Evolutionary conservation across 176 grass and related monocot species (phyloP).

Genomic region (Eremochloa ophiuroides): DNA sequence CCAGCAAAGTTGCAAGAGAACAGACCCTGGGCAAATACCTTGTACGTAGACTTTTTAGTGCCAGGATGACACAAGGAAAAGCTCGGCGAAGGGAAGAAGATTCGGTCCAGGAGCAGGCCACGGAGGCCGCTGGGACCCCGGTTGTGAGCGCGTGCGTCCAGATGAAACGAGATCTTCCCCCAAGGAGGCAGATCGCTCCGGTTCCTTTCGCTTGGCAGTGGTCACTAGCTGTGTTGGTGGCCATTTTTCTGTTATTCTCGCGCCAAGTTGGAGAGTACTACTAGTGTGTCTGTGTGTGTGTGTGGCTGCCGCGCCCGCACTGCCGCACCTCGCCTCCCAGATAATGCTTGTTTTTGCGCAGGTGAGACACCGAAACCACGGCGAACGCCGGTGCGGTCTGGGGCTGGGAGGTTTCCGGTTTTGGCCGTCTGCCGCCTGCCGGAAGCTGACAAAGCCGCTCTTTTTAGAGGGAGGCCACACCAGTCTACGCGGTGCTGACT

Average conservation of each 20-base stretch:
- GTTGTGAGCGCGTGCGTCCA: not conserved
- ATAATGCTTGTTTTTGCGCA: conserved; percentile 16
- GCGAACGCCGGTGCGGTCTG: not conserved
- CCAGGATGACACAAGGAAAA: not conserved
- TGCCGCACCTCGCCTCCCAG: not conserved
- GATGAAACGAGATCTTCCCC: not conserved
- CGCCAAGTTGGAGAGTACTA: too few species aligned
- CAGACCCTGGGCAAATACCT: conserved; percentile 6
- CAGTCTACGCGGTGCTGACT: too few species aligned
- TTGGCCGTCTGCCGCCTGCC: too few species aligned
- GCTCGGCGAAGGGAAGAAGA: not conserved
- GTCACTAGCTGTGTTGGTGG: conserved; percentile 12
- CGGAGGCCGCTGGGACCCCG: not conserved
- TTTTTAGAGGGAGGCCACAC: too few species aligned
- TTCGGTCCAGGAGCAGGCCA: conserved; percentile 36
- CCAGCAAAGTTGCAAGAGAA: too few species aligned
- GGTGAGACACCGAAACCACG: not conserved
- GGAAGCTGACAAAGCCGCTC: not conserved
- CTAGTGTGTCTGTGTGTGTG: too few species aligned
- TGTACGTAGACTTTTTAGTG: conserved; percentile 19
- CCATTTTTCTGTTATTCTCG: not conserved
- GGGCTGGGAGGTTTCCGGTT: conserved; percentile 5
- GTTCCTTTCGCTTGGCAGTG: not conserved
- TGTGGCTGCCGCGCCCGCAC: not conserved
- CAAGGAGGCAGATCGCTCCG: not conserved